These are phyloP conservation scores for Leccinum solheimii DNA, from an alignment of 1,284 basidiomycete species.

Conservation along the genomic window DNA sequence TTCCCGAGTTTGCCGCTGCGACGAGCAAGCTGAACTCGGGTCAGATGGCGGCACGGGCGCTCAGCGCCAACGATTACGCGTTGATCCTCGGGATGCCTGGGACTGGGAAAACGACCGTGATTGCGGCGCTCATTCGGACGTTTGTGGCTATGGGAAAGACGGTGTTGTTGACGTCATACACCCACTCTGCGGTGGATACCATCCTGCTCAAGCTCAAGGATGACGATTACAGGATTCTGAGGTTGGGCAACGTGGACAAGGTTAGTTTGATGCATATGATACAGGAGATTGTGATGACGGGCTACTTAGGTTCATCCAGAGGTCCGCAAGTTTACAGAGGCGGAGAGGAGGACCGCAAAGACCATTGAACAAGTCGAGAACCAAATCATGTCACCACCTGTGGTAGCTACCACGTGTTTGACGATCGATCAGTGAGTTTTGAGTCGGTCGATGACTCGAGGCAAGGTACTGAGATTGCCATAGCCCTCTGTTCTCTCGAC, in stretches of 20 bases:
- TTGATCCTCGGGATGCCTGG: constrained; percentile 97
- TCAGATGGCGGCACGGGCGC: constrained; percentile 75
- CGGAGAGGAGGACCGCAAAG: constrained; percentile 51
- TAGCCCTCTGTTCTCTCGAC: constrained; percentile 82
- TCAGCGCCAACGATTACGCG: constrained; percentile 87
- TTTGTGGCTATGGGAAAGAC: constrained; percentile 83
- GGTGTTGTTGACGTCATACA: constrained; percentile 89
- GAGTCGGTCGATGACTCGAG: background rate
- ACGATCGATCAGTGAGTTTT: constrained; percentile 86
- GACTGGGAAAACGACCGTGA: constrained; percentile 96
- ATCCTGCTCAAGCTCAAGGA: constrained; percentile 82
- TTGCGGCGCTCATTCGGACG: constrained; percentile 83
- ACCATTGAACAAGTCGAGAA: constrained; percentile 78
- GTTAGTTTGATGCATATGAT: constrained; percentile 40
- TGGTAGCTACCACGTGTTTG: constrained; percentile 95
- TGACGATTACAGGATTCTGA: constrained; percentile 71
- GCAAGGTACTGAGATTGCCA: background rate
- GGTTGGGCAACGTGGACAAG: constrained; percentile 91
- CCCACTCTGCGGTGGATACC: constrained; percentile 97
- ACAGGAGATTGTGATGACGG: background rate
- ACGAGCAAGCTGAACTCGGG: constrained; percentile 63
- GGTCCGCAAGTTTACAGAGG: constrained; percentile 70
- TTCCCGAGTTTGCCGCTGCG: constrained; percentile 28
- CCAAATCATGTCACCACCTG: constrained; percentile 81
- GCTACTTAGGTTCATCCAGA: constrained; percentile 71